phyloP scores from a whole-genome alignment of 2,329 filamentous ascomycete genomes.

The Sclerotiophoma versabilis region DNA sequence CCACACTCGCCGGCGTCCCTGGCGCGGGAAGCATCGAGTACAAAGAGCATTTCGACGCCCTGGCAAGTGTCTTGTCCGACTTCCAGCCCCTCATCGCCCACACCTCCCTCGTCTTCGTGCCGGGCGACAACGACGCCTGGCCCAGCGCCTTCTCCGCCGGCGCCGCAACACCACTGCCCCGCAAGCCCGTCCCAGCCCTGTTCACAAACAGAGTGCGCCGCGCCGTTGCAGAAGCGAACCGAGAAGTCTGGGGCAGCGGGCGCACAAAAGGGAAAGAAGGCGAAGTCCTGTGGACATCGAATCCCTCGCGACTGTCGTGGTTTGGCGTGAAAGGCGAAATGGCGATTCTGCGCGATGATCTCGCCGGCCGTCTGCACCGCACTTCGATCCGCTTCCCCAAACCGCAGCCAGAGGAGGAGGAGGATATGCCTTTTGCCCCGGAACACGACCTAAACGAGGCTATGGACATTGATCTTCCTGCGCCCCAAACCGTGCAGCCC shows the following conservation, averaged over 20 bases:
- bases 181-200: slow-evolving; percentile 78
- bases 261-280: slow-evolving; percentile 62
- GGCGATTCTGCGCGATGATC: slow-evolving; percentile 85
- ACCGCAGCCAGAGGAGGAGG: not conserved
- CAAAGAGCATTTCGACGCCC: slow-evolving; percentile 91
- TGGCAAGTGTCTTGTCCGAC: slow-evolving; percentile 82
- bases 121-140: slow-evolving; percentile 98
- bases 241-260: slow-evolving; percentile 63
- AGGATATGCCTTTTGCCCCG: slow-evolving; percentile 39
- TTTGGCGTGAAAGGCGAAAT: slow-evolving; percentile 91
- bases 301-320: slow-evolving; percentile 80
- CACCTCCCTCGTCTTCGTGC: slow-evolving; percentile 89
- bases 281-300: slow-evolving; percentile 86
- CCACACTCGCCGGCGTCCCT: slow-evolving; percentile 67
- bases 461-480: slow-evolving; percentile 57
- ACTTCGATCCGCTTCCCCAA: slow-evolving; percentile 75
- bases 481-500: slow-evolving; percentile 21
- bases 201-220: slow-evolving; percentile 89
- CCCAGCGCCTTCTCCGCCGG: slow-evolving; percentile 82
- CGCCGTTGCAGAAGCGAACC: slow-evolving; percentile 79
- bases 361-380: slow-evolving; percentile 78
- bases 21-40: slow-evolving; percentile 89
- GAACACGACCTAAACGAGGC: slow-evolving; percentile 45
- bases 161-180: slow-evolving; percentile 72
- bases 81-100: slow-evolving; percentile 80